These are phyloP conservation scores for Metschnikowia lunata DNA, from an alignment of 805 yeast species.

Conservation along the genomic window DNA sequence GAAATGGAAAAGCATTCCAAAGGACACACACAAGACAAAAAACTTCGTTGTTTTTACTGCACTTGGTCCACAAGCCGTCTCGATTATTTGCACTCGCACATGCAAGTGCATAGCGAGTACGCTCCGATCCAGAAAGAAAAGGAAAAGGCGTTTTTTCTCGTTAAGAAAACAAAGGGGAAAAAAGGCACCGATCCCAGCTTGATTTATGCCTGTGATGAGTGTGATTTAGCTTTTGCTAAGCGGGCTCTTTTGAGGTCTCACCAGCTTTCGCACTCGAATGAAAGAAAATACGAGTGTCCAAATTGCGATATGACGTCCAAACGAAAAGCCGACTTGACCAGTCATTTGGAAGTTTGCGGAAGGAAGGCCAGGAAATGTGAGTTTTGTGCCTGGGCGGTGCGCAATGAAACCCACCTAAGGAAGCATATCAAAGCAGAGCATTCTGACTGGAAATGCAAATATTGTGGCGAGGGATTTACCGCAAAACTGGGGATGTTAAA, in stretches of 20 bases:
- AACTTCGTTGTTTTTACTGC: constrained; percentile 2
- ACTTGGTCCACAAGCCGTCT: constrained; percentile 2
- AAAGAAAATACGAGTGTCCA: background rate
- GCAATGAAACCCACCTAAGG: background rate
- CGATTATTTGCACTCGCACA: constrained; percentile 1
- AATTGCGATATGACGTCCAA: background rate
- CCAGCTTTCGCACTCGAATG: background rate
- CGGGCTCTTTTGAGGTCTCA: constrained; percentile 2
- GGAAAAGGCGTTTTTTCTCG: no score
- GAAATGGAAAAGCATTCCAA: background rate
- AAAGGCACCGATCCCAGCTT: no score
- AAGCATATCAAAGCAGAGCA: background rate
- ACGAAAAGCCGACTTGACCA: background rate
- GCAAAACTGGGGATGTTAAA: background rate
- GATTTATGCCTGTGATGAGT: background rate
- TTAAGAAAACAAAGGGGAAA: no score
- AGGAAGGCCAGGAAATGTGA: background rate
- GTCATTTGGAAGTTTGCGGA: background rate
- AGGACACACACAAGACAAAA: background rate
- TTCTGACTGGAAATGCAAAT: background rate
- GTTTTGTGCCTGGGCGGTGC: background rate
- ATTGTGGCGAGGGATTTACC: background rate
- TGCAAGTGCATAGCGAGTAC: constrained; percentile 1
- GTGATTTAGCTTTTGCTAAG: background rate
- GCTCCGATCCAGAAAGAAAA: no score